Percentiles rank a stretch among this genome's conserved stretches.
phyloP scores from a whole-genome alignment of 306 rosid genomes.

The Vicia sativa region DNA sequence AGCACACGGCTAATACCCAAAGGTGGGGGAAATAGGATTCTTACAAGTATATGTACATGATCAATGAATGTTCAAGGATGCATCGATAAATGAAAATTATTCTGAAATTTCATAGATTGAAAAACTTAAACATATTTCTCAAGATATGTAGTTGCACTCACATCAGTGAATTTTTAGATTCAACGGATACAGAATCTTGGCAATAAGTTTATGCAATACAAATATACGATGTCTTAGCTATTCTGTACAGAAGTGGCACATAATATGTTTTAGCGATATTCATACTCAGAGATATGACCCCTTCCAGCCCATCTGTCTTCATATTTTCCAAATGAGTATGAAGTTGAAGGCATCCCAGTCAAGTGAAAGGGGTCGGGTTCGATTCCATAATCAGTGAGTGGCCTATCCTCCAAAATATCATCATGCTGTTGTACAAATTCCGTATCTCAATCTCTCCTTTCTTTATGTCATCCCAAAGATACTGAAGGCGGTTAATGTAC shows the following conservation, averaged over 20 bases:
- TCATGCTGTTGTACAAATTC: slow-evolving; percentile 86
- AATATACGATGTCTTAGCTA: slow-evolving; percentile 27
- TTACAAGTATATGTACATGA: slow-evolving; percentile 5
- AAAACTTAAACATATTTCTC: slow-evolving; percentile 9
- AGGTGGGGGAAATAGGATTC: not conserved
- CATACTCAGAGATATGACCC: slow-evolving; percentile 54
- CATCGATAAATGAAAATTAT: not conserved
- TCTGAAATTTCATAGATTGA: slow-evolving; percentile 23
- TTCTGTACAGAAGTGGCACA: slow-evolving; percentile 46
- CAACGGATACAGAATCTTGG: slow-evolving; percentile 12
- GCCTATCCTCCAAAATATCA: slow-evolving; percentile 79
- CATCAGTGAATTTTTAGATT: slow-evolving; percentile 13
- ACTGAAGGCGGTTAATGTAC: slow-evolving; percentile 83
- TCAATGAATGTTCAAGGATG: slow-evolving; percentile 21
- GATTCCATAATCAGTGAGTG: slow-evolving; percentile 94
- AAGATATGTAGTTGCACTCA: not conserved
- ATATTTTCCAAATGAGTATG: slow-evolving; percentile 65
- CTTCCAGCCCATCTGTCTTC: slow-evolving; percentile 78
- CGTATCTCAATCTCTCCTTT: slow-evolving; percentile 77
- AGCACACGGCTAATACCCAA: not conserved
- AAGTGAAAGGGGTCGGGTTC: slow-evolving; percentile 81
- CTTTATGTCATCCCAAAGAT: slow-evolving; percentile 90
- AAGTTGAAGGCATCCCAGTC: slow-evolving; percentile 59
- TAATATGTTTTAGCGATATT: not conserved
- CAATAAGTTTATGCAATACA: slow-evolving; percentile 23